Base-by-base conservation (phyloP, 1,284 basidiomycete species). In the Athelia psychrophila region DNA sequence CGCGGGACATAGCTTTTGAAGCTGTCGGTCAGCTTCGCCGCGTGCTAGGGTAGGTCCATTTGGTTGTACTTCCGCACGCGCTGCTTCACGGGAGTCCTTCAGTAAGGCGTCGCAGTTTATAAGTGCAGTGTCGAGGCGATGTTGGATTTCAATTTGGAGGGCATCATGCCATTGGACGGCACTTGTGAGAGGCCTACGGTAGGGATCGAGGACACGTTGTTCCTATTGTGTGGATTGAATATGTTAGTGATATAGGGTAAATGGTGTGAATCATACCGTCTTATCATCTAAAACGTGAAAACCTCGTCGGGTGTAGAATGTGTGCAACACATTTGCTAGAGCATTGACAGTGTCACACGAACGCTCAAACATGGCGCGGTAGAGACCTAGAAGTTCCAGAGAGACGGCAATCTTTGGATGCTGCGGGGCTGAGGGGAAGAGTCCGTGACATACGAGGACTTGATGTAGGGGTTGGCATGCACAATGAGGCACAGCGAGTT, bases 311-410 rank as follows among this genome's bases (percentile, higher is more conserved):
- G n/a, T 24, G 40, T 62, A 62, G 33, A 58, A 58, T 12, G 40
- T 54, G 22, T 56, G 54, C 5, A 62, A 33, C n/a, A 58, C 61
- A 25, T 32, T 40, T 24, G 60, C 56, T 22, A 64, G 20, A 1
- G 59, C 58, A 15, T 51, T 53, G 2, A 61, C 44, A 2, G 62
- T 61, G 51, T 64, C 61, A 25, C 60, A 59, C 2, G 61, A 62
- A 8, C 51, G 52, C 33, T 63, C 55, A 44, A 60, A 60, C 2
- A 60, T 48, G 3, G 55, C 48, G 15, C 46, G 48, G 47, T 59
- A 63, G 38, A 63, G 56, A 18, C 57, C 52, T 13, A 62, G 54
- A 10, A 60, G 32, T 19, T 48, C 47, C 23, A 63, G 54, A 3
- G 56, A 58, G 24, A 63, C 30, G 2, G 59, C 60, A 18, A 58